Evolutionary conservation across 2,329 filamentous ascomycete species (phyloP).

Genomic region (Dactylellina sp.): DNA sequence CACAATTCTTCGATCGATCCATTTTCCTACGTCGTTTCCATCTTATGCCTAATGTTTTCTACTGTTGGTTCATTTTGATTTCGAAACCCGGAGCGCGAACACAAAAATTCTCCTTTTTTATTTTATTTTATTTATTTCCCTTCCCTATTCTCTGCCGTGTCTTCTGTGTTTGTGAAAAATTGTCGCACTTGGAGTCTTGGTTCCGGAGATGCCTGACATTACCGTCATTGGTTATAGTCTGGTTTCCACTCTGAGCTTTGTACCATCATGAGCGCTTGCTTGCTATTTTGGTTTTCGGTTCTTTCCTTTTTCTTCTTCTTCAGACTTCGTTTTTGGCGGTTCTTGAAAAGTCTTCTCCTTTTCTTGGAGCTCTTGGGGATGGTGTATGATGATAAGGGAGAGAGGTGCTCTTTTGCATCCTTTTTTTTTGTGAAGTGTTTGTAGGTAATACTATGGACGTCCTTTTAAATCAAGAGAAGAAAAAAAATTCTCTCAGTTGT

Average conservation of each 20-base stretch:
- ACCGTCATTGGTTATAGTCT: constrained; percentile 26
- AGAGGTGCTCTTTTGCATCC: constrained; percentile 1
- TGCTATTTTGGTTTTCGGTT: constrained; percentile 1
- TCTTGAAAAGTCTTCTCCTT: too few species aligned
- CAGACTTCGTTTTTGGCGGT: constrained; percentile 1
- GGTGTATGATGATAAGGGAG: constrained; percentile 4
- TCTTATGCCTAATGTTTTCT: too few species aligned
- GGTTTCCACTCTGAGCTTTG: constrained; percentile 21
- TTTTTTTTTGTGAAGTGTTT: constrained; percentile 9
- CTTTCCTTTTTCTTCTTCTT: constrained; percentile 14
- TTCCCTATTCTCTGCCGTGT: constrained; percentile 12
- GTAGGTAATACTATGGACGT: not conserved
- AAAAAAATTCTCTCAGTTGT: not conserved
- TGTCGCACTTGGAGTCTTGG: constrained; percentile 27
- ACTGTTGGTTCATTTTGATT: constrained; percentile 3
- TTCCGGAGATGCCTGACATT: constrained; percentile 25
- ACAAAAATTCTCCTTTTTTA: not conserved
- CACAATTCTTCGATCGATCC: not conserved
- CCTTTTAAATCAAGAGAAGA: not conserved
- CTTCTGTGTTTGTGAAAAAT: too few species aligned
- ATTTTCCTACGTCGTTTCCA: too few species aligned
- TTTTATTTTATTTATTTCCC: not conserved
- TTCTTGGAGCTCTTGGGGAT: too few species aligned
- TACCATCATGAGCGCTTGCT: constrained; percentile 33
- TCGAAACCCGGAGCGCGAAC: constrained; percentile 18